Evolutionary conservation across 2,329 filamentous ascomycete species (phyloP), one percentile per base, ranked within the genome.

Genomic region (Hymenoscyphus scutula): DNA sequence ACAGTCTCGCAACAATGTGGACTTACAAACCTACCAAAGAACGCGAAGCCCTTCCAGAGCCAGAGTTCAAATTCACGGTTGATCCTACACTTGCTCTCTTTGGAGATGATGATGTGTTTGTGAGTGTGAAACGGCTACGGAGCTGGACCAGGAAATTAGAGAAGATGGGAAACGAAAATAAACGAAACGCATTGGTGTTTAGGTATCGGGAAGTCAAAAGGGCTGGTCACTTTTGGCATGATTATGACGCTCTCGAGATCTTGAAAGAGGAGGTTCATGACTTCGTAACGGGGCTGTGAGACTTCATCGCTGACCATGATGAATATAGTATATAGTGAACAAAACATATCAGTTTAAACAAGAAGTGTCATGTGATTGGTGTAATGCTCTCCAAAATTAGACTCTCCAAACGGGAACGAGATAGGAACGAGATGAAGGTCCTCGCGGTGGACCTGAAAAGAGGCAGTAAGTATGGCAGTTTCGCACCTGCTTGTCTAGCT

Each of bases 81-180:
- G 81, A 87, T 69, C 80, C 81, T 0, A 89, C 89, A 0, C 74
- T 97, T 37, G 87, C 85, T 0, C 75, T 96, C 0, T 96, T 88
- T 71, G 94, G 93, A 1, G 85, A 88, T 58, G 79, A 83, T 3
- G 93, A 98, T 74, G 77, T 82, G 0, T 96, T 97, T 67, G 87
- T 90, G 1, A 83, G 87, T 0, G 79, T 79, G 3, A 82, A 80
- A 62, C 90, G 85, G 74, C 78, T 93, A 68, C 81, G 83, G 11
- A 76, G 79, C 0, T 97, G 93, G 93, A 79, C 80, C 10, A 76
- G 77, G 48, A 81, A 79, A 63, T 76, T 93, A 53, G 74, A 76
- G 19, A 57, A 48, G 7, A 55, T 38, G 23, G 56, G 53, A 2
- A 67, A 56, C 17, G 64, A 54, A 7, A 57, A 59, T 8, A 34